phyloP scores from a whole-genome alignment of 768 basidiomycete genomes.

The Pleurotus platypus region DNA sequence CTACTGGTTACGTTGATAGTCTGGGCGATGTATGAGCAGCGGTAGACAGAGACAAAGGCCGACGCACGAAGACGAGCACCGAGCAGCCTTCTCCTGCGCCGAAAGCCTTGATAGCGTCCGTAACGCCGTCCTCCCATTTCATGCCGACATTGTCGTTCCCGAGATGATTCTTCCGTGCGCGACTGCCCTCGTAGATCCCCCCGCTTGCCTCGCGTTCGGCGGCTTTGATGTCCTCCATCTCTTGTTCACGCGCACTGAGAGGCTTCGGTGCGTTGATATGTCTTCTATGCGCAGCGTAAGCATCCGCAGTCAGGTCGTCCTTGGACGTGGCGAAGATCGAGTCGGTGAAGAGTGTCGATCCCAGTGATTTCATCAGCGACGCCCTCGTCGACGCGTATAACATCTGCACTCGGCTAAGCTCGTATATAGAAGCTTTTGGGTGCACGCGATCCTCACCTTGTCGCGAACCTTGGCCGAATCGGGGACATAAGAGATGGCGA shows the following conservation, averaged over 20 bases:
- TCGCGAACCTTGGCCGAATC: constrained; percentile 77
- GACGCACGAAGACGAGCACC: constrained; percentile 64
- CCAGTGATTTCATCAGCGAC: constrained; percentile 67
- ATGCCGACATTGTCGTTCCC: constrained; percentile 56
- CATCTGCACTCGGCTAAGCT: constrained; percentile 52
- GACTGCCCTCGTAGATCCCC: constrained; percentile 55
- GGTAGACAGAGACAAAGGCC: background rate
- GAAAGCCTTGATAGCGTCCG: constrained; percentile 61
- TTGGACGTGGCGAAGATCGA: constrained; percentile 78
- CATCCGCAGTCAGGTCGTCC: constrained; percentile 58
- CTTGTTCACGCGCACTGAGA: constrained; percentile 77
- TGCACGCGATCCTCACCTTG: constrained; percentile 48
- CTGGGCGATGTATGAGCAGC: constrained; percentile 29
- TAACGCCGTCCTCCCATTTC: constrained; percentile 63
- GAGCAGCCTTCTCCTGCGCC: constrained; percentile 41
- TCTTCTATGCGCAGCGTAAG: constrained; percentile 70
- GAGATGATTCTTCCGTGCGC: constrained; percentile 50
- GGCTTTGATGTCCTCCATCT: constrained; percentile 71
- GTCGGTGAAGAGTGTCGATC: constrained; percentile 68
- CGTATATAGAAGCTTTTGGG: background rate
- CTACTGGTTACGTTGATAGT: constrained; percentile 50
- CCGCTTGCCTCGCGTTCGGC: constrained; percentile 64
- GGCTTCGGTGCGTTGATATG: constrained; percentile 79
- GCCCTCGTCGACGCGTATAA: constrained; percentile 80
- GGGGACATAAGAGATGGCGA: constrained; percentile 77